Conservation (phyloP, 2,329 filamentous ascomycete genomes). For the Neopestalotiopsis sp. region DNA sequence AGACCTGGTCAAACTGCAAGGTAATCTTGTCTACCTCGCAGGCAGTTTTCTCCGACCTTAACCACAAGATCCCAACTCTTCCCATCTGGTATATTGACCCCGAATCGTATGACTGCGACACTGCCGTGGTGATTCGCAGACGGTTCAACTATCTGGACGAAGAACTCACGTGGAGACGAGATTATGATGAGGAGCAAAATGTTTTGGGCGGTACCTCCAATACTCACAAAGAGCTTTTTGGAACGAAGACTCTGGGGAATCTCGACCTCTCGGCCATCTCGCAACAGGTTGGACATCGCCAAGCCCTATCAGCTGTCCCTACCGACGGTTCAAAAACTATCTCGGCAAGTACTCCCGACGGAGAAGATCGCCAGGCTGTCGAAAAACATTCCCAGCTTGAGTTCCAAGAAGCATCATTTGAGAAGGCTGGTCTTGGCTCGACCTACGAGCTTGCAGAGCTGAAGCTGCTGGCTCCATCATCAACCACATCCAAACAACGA, state of each 20-base stretch:
- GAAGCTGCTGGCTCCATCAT: slow-evolving; percentile 60
- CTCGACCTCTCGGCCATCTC: no score
- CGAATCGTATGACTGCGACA: slow-evolving; percentile 27
- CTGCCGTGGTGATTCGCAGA: no score
- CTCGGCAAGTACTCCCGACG: background rate
- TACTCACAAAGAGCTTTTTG: slow-evolving; percentile 39
- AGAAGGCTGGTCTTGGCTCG: slow-evolving; percentile 64
- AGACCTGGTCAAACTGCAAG: slow-evolving; percentile 67
- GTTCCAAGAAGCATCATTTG: slow-evolving; percentile 60
- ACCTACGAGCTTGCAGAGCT: slow-evolving; percentile 65
- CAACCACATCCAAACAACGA: slow-evolving; percentile 61
- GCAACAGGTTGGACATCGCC: no score
- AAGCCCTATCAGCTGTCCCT: no score
- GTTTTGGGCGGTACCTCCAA: slow-evolving; percentile 26
- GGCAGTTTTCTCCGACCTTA: slow-evolving; percentile 60
- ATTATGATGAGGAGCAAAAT: no score
- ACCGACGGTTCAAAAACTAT: no score
- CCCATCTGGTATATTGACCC: slow-evolving; percentile 63
- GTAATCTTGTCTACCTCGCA: slow-evolving; percentile 69
- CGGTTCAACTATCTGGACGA: no score
- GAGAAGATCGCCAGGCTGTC: slow-evolving; percentile 26
- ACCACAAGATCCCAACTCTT: slow-evolving; percentile 60
- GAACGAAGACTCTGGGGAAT: background rate
- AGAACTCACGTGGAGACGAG: no score
- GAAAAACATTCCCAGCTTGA: slow-evolving; percentile 39